phyloP scores from a whole-genome alignment of 1,284 basidiomycete species.

The Volvariella surrecta region DNA sequence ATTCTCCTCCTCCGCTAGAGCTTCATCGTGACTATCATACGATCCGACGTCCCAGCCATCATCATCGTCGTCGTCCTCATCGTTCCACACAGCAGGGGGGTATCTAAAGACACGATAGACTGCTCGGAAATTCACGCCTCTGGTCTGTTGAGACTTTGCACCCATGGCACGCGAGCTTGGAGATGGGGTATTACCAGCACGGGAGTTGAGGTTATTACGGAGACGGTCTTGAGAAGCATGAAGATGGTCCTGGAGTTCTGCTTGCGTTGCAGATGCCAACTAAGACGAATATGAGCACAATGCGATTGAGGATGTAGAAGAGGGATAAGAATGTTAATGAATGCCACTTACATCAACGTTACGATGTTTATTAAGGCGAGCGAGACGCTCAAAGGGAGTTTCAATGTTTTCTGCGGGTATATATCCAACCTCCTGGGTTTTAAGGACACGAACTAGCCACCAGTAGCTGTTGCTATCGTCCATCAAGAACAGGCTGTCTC shows the following conservation, averaged over 20 bases:
- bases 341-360: constrained; percentile 80
- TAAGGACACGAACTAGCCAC: constrained; percentile 96
- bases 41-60: constrained; percentile 73
- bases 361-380: constrained; percentile 93
- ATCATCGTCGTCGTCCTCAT: constrained; percentile 73
- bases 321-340: background rate
- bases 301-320: background rate
- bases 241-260: constrained; percentile 49
- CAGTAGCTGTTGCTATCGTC: constrained; percentile 97
- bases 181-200: constrained; percentile 38
- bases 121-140: constrained; percentile 51
- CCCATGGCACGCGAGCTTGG: constrained; percentile 17
- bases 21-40: constrained; percentile 60
- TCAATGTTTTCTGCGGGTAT: constrained; percentile 99
- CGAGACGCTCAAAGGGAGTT: constrained; percentile 94
- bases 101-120: constrained; percentile 59
- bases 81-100: constrained; percentile 74
- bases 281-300: constrained; percentile 17
- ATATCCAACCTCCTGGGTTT: constrained; percentile 98
- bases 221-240: constrained; percentile 41
- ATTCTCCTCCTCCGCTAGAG: constrained; percentile 47
- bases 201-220: constrained; percentile 41
- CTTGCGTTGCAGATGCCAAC: constrained; percentile 70
- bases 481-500: constrained; percentile 88
- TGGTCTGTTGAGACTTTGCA: constrained; percentile 14